Percentiles rank a stretch among this genome's conserved stretches.
Conservation (phyloP, 2,329 filamentous ascomycete genomes). For the Beauveria sp. region DNA sequence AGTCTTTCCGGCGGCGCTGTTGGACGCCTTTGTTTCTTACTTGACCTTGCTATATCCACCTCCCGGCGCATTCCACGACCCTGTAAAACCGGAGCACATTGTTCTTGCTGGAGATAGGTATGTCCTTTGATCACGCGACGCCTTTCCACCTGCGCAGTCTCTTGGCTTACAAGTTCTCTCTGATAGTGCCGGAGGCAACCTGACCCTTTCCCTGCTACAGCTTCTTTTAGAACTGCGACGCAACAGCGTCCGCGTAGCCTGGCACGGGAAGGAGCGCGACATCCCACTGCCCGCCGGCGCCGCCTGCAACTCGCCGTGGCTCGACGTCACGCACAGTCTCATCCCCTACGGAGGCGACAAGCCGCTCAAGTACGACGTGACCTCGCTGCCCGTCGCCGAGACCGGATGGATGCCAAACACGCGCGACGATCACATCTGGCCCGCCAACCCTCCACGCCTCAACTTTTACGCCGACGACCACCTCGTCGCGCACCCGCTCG, state of each 20-base stretch:
- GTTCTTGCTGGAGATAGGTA: constrained; percentile 65
- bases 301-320: constrained; percentile 59
- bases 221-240: constrained; percentile 56
- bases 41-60: constrained; percentile 67
- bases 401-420: constrained; percentile 18
- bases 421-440: constrained; percentile 48
- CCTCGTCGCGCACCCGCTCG: constrained; percentile 58
- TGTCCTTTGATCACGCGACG: constrained; percentile 10
- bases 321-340: constrained; percentile 57
- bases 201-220: constrained; percentile 59
- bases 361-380: constrained; percentile 27
- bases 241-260: constrained; percentile 41
- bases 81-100: constrained; percentile 58
- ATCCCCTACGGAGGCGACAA: constrained; percentile 20
- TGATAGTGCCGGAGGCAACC: constrained; percentile 62
- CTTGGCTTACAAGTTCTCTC: background rate
- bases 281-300: constrained; percentile 62
- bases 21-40: constrained; percentile 68
- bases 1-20: constrained; percentile 65
- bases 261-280: constrained; percentile 50
- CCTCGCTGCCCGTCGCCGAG: constrained; percentile 41
- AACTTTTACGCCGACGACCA: constrained; percentile 48
- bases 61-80: constrained; percentile 55
- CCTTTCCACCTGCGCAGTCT: background rate
- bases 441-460: constrained; percentile 43